phyloP scores from a whole-genome alignment of 2,329 filamentous ascomycete species.

The Colletotrichum sidae region DNA sequence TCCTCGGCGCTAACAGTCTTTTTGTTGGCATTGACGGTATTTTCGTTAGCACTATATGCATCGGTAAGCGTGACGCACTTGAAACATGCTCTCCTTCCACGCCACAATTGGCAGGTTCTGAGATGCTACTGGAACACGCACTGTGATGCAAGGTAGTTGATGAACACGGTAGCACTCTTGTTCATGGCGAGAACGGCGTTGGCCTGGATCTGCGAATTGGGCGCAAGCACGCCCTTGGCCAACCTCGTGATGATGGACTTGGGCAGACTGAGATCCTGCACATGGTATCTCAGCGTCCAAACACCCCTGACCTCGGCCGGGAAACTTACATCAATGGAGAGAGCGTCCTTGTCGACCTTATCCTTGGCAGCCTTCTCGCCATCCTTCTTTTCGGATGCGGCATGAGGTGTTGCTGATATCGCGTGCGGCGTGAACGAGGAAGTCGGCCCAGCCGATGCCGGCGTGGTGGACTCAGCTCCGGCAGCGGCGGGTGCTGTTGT shows the following conservation, averaged over 20 bases:
- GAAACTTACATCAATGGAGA: conserved; percentile 64
- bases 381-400: conserved; percentile 39
- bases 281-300: background rate
- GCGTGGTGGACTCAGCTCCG: too few species aligned
- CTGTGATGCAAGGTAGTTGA: conserved; percentile 82
- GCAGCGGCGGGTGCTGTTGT: conserved; percentile 29
- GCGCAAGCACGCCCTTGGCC: conserved; percentile 82
- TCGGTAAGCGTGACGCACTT: conserved; percentile 1
- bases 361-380: conserved; percentile 44
- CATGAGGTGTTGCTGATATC: conserved; percentile 4
- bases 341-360: conserved; percentile 50
- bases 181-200: conserved; percentile 83
- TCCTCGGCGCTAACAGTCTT: conserved; percentile 83
- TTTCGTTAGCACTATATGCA: conserved; percentile 75
- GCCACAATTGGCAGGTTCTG: background rate
- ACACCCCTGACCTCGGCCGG: background rate
- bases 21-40: conserved; percentile 73
- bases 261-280: conserved; percentile 79
- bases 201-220: conserved; percentile 86
- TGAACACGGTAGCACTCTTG: conserved; percentile 86
- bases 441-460: conserved; percentile 26
- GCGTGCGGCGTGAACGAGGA: conserved; percentile 22
- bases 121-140: conserved; percentile 56
- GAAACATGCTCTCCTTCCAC: background rate
- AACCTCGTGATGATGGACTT: conserved; percentile 85